Evolutionary conservation across 805 yeast species (phyloP).

Genomic region (Yamadazyma sp.): DNA sequence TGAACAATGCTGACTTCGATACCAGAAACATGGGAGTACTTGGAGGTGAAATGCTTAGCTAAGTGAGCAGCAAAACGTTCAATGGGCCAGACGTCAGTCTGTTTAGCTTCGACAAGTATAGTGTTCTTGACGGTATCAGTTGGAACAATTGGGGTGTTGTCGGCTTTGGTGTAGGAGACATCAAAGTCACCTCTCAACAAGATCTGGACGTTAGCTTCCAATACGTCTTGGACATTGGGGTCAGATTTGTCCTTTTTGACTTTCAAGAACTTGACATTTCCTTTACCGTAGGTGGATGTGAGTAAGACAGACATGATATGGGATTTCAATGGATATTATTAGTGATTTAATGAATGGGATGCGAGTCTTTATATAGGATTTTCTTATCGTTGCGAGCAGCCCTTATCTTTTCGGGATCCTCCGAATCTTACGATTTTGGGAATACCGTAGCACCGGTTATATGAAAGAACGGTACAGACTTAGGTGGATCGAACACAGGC

Average conservation of each 20-base stretch:
- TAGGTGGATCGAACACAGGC: no score
- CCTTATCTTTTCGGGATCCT: constrained; percentile 8
- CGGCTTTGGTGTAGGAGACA: constrained; percentile 80
- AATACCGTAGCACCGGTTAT: not conserved
- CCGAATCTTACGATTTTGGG: constrained; percentile 4
- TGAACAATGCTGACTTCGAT: constrained; percentile 68
- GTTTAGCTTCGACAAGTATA: constrained; percentile 77
- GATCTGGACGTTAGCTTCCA: constrained; percentile 80
- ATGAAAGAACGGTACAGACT: no score
- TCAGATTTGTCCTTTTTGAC: constrained; percentile 75
- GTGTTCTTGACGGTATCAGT: constrained; percentile 94
- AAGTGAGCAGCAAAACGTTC: constrained; percentile 86
- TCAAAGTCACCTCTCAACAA: constrained; percentile 80
- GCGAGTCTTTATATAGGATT: constrained; percentile 3
- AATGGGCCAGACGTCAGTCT: constrained; percentile 82
- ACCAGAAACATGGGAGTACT: constrained; percentile 76
- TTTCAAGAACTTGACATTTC: constrained; percentile 87
- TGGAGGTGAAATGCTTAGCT: constrained; percentile 75
- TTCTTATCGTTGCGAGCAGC: constrained; percentile 8
- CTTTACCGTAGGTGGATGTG: constrained; percentile 82
- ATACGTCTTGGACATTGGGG: constrained; percentile 74
- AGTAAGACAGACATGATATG: constrained; percentile 23
- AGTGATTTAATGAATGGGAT: not conserved
- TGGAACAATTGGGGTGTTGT: constrained; percentile 86
- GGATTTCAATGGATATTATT: not conserved